Evolutionary conservation across 2,329 filamentous ascomycete genomes (phyloP), one percentile per base, ranked within the genome.

Genomic region (Leptoxyphium fumago): DNA sequence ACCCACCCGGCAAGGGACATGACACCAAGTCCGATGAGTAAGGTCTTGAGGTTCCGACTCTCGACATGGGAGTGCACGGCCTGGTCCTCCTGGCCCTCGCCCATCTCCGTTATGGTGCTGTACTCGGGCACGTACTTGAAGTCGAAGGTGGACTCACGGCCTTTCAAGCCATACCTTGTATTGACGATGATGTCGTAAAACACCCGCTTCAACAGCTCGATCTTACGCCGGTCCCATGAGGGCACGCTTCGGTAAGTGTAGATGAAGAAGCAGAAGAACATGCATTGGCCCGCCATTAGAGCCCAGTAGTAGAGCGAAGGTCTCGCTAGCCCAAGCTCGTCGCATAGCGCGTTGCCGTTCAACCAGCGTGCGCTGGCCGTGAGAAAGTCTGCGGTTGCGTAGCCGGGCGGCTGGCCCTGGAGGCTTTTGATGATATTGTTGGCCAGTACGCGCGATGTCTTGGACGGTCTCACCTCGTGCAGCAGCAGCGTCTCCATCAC

Each of bases 371-470:
- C 75, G 56, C 75, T 73, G 0, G 82, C 83, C 41, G 75, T 70
- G 43, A 88, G 68, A 58, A 85, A 84, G 40, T 77, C 74, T 5
- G 73, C 70, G 1, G 77, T 79, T 0, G 79, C 72, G 50, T 77
- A 80, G 0, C 75, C 70, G 0, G 84, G 84, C 0, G 82, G 74
- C 36, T 76, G 74, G 41, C 72, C 68, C 52, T 80, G 71, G n/a
- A 88, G 67, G 2, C 74, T 74, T 2, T 74, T 70, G 51, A 89
- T 78, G 54, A 88, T 81, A 56, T 88, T 89, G 60, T 82, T 81
- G 2, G 81, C 81, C 21, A 89, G 68, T 6, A 79, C 67, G 39
- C 70, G 70, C 0, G 75, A 80, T 15, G 73, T 81, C 1, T 70
- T 62, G 0, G 75, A 78, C 0, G 84, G 83, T 21, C 73, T 57